Conservation (phyloP, 78 protist genomes). For the Dictyostelium intermedium region DNA sequence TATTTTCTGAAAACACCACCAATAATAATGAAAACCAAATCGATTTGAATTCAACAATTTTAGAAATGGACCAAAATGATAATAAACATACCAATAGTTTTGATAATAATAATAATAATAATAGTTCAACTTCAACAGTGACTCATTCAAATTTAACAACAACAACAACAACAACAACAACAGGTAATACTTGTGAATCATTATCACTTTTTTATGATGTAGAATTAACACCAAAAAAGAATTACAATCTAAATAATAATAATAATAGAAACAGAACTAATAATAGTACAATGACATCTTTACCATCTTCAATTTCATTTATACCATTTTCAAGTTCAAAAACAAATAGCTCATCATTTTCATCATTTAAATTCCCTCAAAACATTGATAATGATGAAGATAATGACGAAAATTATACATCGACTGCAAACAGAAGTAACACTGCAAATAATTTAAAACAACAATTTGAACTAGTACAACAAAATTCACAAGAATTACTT, state of each 20-base stretch:
- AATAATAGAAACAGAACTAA: background rate
- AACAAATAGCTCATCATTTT: background rate
- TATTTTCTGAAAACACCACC: no score
- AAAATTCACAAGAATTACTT: background rate
- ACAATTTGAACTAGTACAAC: background rate
- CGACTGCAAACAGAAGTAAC: background rate
- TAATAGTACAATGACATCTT: background rate
- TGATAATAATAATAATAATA: no score
- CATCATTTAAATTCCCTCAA: background rate
- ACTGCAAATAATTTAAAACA: background rate
- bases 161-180: background rate
- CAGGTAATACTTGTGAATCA: background rate
- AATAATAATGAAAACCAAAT: background rate
- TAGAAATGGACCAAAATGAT: background rate
- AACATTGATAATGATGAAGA: background rate
- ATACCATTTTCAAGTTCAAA: background rate
- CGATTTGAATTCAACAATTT: background rate
- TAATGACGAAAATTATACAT: background rate
- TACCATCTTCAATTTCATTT: background rate
- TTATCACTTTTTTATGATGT: constrained; percentile 5
- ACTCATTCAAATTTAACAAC: background rate
- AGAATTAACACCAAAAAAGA: constrained; percentile 1
- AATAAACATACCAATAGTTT: background rate
- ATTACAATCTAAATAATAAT: background rate
- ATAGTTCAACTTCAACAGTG: background rate